Evolutionary conservation across 208 protist species (phyloP).

Genomic region (Entamoeba dispar): DNA sequence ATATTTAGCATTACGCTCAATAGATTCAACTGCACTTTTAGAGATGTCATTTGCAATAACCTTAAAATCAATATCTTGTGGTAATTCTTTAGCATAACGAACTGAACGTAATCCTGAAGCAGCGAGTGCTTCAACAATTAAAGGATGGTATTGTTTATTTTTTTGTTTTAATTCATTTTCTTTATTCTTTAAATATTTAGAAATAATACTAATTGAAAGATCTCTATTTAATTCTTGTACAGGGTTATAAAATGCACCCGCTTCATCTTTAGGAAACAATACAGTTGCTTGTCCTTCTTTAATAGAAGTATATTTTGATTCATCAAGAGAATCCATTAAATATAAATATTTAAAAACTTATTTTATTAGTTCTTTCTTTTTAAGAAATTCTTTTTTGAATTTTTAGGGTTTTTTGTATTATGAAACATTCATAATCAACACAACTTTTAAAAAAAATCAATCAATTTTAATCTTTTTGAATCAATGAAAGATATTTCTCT

Average conservation of each 20-base stretch:
- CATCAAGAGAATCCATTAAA: background rate
- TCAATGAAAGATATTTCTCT: too few species aligned
- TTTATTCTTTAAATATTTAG: background rate
- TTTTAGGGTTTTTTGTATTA: too few species aligned
- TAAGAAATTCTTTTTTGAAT: too few species aligned
- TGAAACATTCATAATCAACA: too few species aligned
- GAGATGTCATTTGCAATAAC: slow-evolving; percentile 20
- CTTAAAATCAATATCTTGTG: background rate
- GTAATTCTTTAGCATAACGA: slow-evolving; percentile 14
- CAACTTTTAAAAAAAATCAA: too few species aligned
- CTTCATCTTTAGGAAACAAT: background rate
- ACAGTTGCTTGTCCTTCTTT: background rate
- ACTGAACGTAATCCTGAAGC: slow-evolving; percentile 16
- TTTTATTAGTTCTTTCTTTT: too few species aligned
- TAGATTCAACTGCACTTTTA: background rate
- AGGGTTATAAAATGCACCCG: slow-evolving; percentile 7
- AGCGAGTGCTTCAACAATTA: slow-evolving; percentile 12
- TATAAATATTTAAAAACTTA: background rate
- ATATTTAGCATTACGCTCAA: background rate
- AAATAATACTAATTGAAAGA: slow-evolving; percentile 3
- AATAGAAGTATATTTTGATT: background rate
- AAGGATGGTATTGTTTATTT: background rate
- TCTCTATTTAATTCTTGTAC: slow-evolving; percentile 16
- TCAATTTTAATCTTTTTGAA: too few species aligned
- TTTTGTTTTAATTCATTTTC: background rate